A percentile compares a stretch with the other conserved stretches of the same genome.
Evolutionary conservation across 768 basidiomycete genomes (phyloP).

Genomic region (Pleurotus djamor): DNA sequence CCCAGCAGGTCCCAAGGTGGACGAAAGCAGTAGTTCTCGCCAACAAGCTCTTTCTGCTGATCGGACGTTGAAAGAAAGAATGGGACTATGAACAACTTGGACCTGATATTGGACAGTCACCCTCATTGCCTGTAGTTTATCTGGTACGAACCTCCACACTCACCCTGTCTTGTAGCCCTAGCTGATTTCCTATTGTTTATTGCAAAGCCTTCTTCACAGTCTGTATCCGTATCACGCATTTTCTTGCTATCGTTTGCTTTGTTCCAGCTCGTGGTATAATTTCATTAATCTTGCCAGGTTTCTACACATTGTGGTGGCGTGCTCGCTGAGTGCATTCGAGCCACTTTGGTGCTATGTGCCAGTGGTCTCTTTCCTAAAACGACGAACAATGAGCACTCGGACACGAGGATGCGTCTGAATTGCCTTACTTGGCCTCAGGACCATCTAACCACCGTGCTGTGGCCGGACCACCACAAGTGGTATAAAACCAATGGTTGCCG

Average conservation of each 20-base stretch:
- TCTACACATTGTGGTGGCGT: not conserved
- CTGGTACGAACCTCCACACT: slow-evolving; percentile 17
- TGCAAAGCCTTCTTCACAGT: slow-evolving; percentile 10
- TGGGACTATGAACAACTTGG: slow-evolving; percentile 59
- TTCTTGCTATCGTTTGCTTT: slow-evolving; percentile 10
- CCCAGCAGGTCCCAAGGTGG: slow-evolving; percentile 16
- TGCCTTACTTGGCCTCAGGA: not conserved
- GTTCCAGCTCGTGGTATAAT: not conserved
- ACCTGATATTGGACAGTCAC: slow-evolving; percentile 8
- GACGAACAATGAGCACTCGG: not conserved
- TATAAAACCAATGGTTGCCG: not conserved
- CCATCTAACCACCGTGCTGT: not conserved
- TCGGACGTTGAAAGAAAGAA: slow-evolving; percentile 84
- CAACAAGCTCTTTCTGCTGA: slow-evolving; percentile 32
- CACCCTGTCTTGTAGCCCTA: slow-evolving; percentile 19
- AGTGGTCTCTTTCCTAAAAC: not conserved
- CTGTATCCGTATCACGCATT: slow-evolving; percentile 21
- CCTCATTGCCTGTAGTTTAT: slow-evolving; percentile 21
- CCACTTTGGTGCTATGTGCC: too few relatives aligned
- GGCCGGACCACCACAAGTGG: not conserved
- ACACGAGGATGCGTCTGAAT: not conserved
- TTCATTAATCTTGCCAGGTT: not conserved
- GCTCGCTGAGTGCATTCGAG: not conserved
- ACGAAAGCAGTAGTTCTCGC: slow-evolving; percentile 5
- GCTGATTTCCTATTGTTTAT: slow-evolving; percentile 15